A percentile compares a stretch with the other conserved stretches of the same genome.
Evolutionary conservation across 177 flowering plant species (phyloP).

Genomic region (Vitis hybrid): DNA sequence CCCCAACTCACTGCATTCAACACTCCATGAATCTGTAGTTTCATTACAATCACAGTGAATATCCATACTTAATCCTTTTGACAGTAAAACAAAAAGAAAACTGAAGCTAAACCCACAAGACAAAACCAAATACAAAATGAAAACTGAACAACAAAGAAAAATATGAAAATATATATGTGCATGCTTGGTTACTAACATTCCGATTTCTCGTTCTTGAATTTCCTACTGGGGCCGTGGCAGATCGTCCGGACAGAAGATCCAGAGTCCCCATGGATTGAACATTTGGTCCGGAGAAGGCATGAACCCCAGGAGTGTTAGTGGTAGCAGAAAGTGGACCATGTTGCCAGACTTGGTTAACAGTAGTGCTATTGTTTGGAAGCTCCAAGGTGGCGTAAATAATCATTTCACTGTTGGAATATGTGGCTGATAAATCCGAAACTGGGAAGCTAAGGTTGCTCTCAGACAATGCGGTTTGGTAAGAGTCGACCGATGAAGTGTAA

Average conservation of each 20-base stretch:
- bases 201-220: conserved; percentile 18
- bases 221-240: conserved; percentile 14
- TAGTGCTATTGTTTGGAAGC: conserved; percentile 21
- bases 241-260: conserved; percentile 33
- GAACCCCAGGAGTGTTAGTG: conserved; percentile 16
- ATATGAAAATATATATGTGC: neutral
- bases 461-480: conserved; percentile 18
- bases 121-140: neutral
- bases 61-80: no score
- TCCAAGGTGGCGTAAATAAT: conserved; percentile 43
- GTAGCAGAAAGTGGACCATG: conserved; percentile 43
- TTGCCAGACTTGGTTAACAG: conserved; percentile 78
- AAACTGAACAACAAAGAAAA: neutral
- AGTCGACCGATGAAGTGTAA: conserved; percentile 37
- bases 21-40: conserved; percentile 55
- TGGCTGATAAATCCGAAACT: conserved; percentile 32
- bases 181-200: conserved; percentile 28
- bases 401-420: conserved; percentile 24
- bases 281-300: conserved; percentile 21
- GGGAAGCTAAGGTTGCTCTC: conserved; percentile 39
- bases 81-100: neutral
- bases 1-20: conserved; percentile 59
- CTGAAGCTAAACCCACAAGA: neutral
- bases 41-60: neutral
- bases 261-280: conserved; percentile 27